Percentiles rank a stretch among this genome's conserved stretches.
phyloP scores from a whole-genome alignment of 1,284 basidiomycete species.

The Bjerkandera adusta region DNA sequence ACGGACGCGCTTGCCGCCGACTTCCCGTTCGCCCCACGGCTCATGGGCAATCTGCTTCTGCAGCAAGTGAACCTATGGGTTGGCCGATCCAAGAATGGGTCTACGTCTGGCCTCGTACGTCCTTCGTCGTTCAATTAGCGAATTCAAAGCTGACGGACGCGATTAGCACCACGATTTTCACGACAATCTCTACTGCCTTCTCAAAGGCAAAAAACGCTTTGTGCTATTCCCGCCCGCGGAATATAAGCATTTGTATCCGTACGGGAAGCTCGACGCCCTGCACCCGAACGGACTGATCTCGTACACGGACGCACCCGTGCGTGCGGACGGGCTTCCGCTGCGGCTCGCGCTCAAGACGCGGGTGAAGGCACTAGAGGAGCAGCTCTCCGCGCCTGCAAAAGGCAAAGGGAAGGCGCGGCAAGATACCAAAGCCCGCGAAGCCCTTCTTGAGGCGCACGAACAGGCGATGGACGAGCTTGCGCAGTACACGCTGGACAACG shows the following conservation, averaged over 20 bases:
- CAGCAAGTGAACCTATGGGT: constrained; percentile 36
- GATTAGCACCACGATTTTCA: constrained; percentile 34
- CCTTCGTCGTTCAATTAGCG: background rate
- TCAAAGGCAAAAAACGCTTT: constrained; percentile 32
- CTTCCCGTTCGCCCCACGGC: constrained; percentile 28
- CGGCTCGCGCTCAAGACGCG: constrained; percentile 26
- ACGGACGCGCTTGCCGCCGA: constrained; percentile 29
- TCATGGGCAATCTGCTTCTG: constrained; percentile 31
- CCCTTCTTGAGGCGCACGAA: constrained; percentile 25
- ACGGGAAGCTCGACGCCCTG: constrained; percentile 25
- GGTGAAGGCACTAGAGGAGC: constrained; percentile 25
- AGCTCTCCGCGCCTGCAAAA: constrained; percentile 23
- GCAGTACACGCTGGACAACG: constrained; percentile 23
- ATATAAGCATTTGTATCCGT: constrained; percentile 26
- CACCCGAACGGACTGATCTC: constrained; percentile 31
- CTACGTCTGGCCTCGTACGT: constrained; percentile 31
- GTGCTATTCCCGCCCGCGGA: constrained; percentile 32
- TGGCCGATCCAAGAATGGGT: constrained; percentile 28
- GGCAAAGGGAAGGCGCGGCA: constrained; percentile 22
- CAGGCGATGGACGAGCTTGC: constrained; percentile 28
- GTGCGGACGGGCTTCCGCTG: constrained; percentile 28
- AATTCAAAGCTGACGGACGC: background rate
- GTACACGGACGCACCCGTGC: constrained; percentile 28
- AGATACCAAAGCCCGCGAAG: constrained; percentile 22
- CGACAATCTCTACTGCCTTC: constrained; percentile 34